A percentile compares a stretch with the other conserved stretches of the same genome.
Evolutionary conservation across 139 green algal species (phyloP).

Genomic region (Edaphochlamys debaryana): DNA sequence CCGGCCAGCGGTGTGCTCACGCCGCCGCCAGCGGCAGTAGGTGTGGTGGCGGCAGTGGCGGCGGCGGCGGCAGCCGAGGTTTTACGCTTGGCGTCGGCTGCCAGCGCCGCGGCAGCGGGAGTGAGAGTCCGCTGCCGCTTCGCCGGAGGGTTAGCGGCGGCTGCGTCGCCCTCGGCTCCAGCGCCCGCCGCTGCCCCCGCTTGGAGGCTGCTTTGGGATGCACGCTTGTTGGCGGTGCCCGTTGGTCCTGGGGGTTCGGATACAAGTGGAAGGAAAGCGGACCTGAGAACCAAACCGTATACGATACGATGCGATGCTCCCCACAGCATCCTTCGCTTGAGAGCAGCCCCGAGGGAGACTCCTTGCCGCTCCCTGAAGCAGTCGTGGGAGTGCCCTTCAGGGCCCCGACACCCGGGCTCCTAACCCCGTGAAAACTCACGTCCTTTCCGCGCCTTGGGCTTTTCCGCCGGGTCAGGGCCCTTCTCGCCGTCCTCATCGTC

Average conservation of each 20-base stretch:
- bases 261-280: background rate
- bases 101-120: background rate
- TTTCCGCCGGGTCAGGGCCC: background rate
- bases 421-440: slow-evolving; percentile 16
- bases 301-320: no score
- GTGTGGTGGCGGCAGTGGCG: no score
- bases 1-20: no score
- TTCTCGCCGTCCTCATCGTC: slow-evolving; percentile 17
- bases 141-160: background rate
- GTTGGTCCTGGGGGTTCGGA: background rate
- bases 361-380: no score
- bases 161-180: background rate
- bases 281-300: no score
- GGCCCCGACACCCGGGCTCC: no score
- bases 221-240: background rate
- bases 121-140: slow-evolving; percentile 25
- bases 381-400: no score
- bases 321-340: no score
- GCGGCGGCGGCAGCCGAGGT: background rate
- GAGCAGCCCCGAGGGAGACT: no score
- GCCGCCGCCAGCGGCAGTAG: no score
- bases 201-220: background rate
- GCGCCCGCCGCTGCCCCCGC: background rate
- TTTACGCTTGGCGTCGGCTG: background rate
- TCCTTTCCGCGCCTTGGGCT: background rate